A percentile compares a stretch with the other conserved stretches of the same genome.
Evolutionary conservation across 306 rosid genomes (phyloP).

Genomic region (Cucumis hystrix): DNA sequence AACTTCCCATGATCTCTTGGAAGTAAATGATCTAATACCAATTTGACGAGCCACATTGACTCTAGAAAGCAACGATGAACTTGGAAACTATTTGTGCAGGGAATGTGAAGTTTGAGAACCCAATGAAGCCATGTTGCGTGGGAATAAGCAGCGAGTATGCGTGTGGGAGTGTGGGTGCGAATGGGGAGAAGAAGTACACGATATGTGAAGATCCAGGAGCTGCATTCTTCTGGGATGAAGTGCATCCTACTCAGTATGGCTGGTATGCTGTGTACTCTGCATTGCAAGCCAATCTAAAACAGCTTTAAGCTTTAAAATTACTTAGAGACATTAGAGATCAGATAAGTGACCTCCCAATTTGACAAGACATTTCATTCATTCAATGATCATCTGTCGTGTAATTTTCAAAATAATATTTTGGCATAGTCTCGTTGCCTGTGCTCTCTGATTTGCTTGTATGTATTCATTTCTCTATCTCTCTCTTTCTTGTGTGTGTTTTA

Average conservation of each 20-base stretch:
- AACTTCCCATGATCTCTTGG: neutral
- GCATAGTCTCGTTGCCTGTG: neutral
- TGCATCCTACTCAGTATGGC: conserved; percentile 71
- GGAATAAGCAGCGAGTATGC: conserved; percentile 33
- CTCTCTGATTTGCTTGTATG: neutral
- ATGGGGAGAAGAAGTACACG: conserved; percentile 37
- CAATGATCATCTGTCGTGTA: conserved; percentile 1
- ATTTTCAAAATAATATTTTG: neutral
- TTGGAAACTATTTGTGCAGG: neutral
- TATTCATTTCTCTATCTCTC: neutral
- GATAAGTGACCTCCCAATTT: neutral
- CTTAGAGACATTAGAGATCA: neutral
- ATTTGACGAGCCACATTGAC: neutral
- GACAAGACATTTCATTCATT: conserved; percentile 5
- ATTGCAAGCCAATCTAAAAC: conserved; percentile 18
- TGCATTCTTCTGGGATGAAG: conserved; percentile 77
- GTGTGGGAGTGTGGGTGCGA: conserved; percentile 50
- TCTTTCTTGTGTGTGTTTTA: neutral
- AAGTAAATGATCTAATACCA: neutral
- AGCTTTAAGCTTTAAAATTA: neutral
- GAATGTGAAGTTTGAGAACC: conserved; percentile 25
- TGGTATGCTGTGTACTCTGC: conserved; percentile 62
- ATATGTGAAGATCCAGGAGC: conserved; percentile 48
- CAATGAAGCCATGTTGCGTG: conserved; percentile 59
- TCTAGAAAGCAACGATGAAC: neutral